A percentile compares a stretch with the other conserved stretches of the same genome.
Conservation (phyloP, 805 yeast genomes). For the Hanseniaspora pseudoguilliermondii region DNA sequence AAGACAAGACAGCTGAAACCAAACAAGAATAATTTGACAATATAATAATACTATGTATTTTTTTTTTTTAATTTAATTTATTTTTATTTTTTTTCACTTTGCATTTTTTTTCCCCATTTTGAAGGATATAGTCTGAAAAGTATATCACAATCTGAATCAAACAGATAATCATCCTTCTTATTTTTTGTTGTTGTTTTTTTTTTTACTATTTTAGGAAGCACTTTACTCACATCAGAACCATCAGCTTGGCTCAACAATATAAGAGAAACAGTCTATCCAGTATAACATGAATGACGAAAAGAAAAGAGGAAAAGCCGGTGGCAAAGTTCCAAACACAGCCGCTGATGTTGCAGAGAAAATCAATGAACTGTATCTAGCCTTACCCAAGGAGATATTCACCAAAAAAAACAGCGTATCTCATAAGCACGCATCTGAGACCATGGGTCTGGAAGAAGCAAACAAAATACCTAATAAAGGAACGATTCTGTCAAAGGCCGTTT, state of each 20-base stretch:
- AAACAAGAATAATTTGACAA: not conserved
- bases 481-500: slow-evolving; percentile 61
- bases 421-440: not conserved
- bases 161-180: too few species aligned
- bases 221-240: not conserved
- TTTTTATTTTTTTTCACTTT: not conserved
- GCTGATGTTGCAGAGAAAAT: slow-evolving; percentile 49
- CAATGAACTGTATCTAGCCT: slow-evolving; percentile 36
- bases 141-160: too few species aligned
- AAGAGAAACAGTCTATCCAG: not conserved
- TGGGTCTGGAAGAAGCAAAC: not conserved
- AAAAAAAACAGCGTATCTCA: slow-evolving; percentile 9
- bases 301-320: not conserved
- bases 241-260: not conserved
- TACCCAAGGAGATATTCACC: slow-evolving; percentile 36
- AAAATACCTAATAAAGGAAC: slow-evolving; percentile 71
- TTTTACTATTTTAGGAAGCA: too few species aligned
- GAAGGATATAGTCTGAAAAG: too few species aligned
- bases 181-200: too few species aligned
- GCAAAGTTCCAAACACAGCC: slow-evolving; percentile 32
- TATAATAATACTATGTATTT: not conserved
- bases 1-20: not conserved
- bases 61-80: not conserved
- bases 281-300: not conserved
- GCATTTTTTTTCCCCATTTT: too few species aligned